Evolutionary conservation across 495 filamentous ascomycete genomes (phyloP), one percentile per base, ranked within the genome.

Genomic region (Antarctomyces pellizariae): DNA sequence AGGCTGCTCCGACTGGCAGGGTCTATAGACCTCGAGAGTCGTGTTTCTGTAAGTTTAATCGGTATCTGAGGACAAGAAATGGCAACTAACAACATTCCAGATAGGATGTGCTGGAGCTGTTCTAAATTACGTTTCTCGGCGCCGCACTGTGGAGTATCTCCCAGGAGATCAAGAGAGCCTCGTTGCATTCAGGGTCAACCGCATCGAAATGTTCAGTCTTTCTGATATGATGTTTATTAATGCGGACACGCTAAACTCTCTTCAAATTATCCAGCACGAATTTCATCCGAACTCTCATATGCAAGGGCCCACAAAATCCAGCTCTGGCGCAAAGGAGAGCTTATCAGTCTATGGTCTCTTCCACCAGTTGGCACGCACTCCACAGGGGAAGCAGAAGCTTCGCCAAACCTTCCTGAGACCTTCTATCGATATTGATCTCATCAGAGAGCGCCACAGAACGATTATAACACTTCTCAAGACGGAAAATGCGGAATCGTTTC

Each of bases 331-430:
- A 0, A 93, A 92, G 44, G 80, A 93, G 45, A 73, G 69, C 5
- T 60, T 93, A n/a, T 92, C 83, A 2, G 48, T 97, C 1, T 89
- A 75, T 35, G 86, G 82, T 3, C 54, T 89, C 7, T 80, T 89
- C 34, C 64, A 72, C 22, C 59, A 71, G 20, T 54, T 84, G 32
- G 75, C 89, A 22, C 64, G 60, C 17, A 91, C 78, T 2, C 68
- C 78, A 4, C 77, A 92, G 37, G 86, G 89, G 2, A 78, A 71
- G 38, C 44, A 53, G 13, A 64, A 62, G 25, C 57, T 97, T 3
- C 69, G 76, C 12, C 73, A 80, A 38, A 75, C 77, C 36, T 90
- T 97, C 35, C 57, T 93, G 16, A 69, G 75, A 0, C 86, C 86
- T 17, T 89, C 61, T 24, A 53, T 67, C 16, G 57, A 80, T 28